A percentile compares a stretch with the other conserved stretches of the same genome.
phyloP scores from a whole-genome alignment of 208 protist genomes.

The Trypanosoma caninum region DNA sequence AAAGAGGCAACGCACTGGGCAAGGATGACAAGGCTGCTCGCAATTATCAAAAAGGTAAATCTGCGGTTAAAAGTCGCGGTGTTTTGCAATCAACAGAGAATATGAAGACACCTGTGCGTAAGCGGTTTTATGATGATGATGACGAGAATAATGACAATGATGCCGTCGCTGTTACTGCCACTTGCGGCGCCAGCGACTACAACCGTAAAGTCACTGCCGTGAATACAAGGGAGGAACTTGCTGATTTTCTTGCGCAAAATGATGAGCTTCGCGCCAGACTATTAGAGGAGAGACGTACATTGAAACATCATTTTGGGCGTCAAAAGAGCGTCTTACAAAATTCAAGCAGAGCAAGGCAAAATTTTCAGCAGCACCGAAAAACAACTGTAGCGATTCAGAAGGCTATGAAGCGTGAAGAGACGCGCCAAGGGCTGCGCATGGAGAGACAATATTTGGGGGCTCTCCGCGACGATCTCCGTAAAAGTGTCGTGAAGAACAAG shows the following conservation, averaged over 20 bases:
- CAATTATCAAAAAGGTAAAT: too few relatives aligned
- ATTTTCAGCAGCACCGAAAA: neutral
- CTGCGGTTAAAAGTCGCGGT: too few relatives aligned
- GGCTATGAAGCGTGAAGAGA: conserved; percentile 33
- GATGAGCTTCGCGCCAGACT: conserved; percentile 19
- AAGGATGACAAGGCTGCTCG: too few relatives aligned
- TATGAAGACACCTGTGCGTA: too few relatives aligned
- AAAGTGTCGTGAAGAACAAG: conserved; percentile 36
- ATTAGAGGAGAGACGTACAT: conserved; percentile 1
- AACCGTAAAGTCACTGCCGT: neutral
- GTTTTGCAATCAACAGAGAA: too few relatives aligned
- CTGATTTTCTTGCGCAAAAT: conserved; percentile 19
- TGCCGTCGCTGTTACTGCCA: neutral
- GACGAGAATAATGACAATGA: neutral
- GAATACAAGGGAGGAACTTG: conserved; percentile 20
- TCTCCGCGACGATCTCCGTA: conserved; percentile 39
- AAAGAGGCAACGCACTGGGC: too few relatives aligned
- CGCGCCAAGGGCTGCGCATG: conserved; percentile 36
- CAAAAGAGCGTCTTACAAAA: neutral
- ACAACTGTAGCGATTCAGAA: conserved; percentile 19
- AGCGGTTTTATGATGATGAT: too few relatives aligned
- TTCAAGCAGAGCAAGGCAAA: neutral
- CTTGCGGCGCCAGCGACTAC: too few relatives aligned
- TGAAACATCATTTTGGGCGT: neutral
- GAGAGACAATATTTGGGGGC: conserved; percentile 44